A percentile compares a stretch with the other conserved stretches of the same genome.
These are phyloP conservation scores for Phytopythium oedochilum DNA, from an alignment of 352 stramenopile genomes.

Conservation along the genomic window DNA sequence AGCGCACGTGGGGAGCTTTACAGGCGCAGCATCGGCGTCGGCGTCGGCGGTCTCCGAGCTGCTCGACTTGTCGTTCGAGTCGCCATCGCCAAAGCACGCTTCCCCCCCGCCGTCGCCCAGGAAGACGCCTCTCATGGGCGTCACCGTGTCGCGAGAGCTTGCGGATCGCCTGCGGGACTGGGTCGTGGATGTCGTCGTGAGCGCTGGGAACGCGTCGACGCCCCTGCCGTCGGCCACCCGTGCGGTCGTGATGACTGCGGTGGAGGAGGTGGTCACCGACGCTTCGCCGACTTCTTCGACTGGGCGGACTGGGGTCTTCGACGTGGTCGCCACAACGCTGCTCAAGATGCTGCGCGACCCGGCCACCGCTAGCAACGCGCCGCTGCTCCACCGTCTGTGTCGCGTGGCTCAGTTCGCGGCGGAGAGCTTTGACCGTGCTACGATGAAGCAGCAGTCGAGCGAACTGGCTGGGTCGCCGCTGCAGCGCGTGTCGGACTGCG, in stretches of 20 bases:
- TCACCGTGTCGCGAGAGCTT: constrained; percentile 33
- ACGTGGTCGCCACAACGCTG: constrained; percentile 39
- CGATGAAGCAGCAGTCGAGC: constrained; percentile 21
- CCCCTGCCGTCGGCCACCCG: constrained; percentile 12
- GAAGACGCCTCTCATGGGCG: constrained; percentile 32
- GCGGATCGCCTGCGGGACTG: constrained; percentile 41
- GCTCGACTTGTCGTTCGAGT: constrained; percentile 56
- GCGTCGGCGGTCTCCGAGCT: constrained; percentile 20
- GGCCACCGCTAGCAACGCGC: constrained; percentile 7
- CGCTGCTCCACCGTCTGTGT: constrained; percentile 44
- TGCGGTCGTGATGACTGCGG: constrained; percentile 38
- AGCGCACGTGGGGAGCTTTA: too few species aligned
- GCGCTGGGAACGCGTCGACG: constrained; percentile 12
- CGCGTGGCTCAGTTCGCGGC: constrained; percentile 35
- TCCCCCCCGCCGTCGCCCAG: constrained; percentile 26
- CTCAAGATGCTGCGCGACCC: constrained; percentile 29
- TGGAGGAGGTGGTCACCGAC: constrained; percentile 50
- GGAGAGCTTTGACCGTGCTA: constrained; percentile 32
- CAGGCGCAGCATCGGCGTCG: background rate
- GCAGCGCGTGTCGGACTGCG: background rate
- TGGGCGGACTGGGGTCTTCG: constrained; percentile 28
- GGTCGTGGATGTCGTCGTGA: constrained; percentile 42
- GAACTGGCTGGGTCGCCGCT: constrained; percentile 23
- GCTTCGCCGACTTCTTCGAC: constrained; percentile 30
- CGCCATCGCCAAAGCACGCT: background rate